A percentile compares a stretch with the other conserved stretches of the same genome.
These are phyloP conservation scores for Brassica cretica DNA, from an alignment of 345 rosid genomes.

Conservation along the genomic window DNA sequence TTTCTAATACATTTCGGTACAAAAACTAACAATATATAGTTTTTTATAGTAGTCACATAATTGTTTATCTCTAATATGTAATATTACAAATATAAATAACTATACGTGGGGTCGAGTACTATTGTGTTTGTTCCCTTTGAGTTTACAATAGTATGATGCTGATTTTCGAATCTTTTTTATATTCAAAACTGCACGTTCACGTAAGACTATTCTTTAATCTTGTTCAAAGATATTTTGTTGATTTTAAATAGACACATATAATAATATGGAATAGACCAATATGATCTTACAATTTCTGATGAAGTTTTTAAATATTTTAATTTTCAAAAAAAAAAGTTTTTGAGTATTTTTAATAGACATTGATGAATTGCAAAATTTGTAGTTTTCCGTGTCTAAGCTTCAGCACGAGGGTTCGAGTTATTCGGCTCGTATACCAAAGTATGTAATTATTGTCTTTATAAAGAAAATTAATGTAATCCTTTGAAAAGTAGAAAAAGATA, in stretches of 20 bases:
- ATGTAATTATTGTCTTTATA: neutral
- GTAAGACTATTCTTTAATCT: slow-evolving; percentile 8
- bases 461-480: neutral
- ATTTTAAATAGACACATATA: neutral
- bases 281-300: neutral
- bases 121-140: slow-evolving; percentile 9
- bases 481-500: slow-evolving; percentile 11
- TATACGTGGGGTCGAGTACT: neutral
- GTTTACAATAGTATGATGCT: neutral
- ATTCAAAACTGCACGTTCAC: neutral
- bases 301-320: neutral
- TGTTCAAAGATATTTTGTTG: neutral
- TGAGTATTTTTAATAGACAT: neutral
- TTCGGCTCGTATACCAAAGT: too few relatives aligned
- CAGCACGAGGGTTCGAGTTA: too few relatives aligned
- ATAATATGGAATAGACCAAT: neutral
- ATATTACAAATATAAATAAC: neutral
- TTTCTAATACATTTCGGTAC: neutral
- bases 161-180: slow-evolving; percentile 1
- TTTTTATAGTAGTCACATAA: neutral
- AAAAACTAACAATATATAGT: neutral
- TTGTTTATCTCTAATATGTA: too few relatives aligned
- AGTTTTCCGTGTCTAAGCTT: too few relatives aligned
- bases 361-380: too few relatives aligned
- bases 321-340: neutral